A percentile compares a stretch with the other conserved stretches of the same genome.
These are phyloP conservation scores for Paraphaeosphaeria minitans DNA, from an alignment of 2,329 filamentous ascomycete species.

Conservation along the genomic window DNA sequence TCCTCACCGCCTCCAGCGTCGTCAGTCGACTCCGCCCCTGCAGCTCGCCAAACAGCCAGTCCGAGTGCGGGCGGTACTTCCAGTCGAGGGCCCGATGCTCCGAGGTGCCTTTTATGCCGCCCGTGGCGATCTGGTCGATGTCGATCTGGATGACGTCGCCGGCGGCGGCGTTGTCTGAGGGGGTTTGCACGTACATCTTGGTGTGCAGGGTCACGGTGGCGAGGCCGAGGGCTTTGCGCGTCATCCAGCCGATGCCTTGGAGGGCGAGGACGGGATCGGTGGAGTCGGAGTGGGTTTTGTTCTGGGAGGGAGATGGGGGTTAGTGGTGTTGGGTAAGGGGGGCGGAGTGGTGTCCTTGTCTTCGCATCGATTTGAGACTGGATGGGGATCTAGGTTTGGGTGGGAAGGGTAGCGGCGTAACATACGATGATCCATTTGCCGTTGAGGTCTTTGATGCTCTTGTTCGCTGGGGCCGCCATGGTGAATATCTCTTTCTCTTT, in stretches of 20 bases:
- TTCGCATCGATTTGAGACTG: too few relatives aligned
- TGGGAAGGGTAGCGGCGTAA: neutral
- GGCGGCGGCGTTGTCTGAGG: constrained; percentile 43
- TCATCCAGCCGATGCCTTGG: constrained; percentile 63
- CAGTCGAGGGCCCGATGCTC: constrained; percentile 65
- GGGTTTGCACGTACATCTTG: constrained; percentile 40
- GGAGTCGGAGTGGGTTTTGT: constrained; percentile 73
- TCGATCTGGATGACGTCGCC: constrained; percentile 64
- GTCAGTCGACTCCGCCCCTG: constrained; percentile 62
- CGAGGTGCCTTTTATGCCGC: constrained; percentile 69
- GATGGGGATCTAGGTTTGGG: neutral
- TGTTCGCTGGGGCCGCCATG: constrained; percentile 46
- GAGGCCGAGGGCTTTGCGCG: constrained; percentile 71
- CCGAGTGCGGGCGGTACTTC: constrained; percentile 67
- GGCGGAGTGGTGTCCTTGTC: too few relatives aligned
- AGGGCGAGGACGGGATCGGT: constrained; percentile 71
- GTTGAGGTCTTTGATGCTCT: constrained; percentile 43
- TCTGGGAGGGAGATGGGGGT: constrained; percentile 55
- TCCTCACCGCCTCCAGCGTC: constrained; percentile 35
- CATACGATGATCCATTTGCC: constrained; percentile 48
- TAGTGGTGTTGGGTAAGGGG: too few relatives aligned
- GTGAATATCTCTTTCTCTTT: constrained; percentile 12
- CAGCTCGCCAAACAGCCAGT: constrained; percentile 80
- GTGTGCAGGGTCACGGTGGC: constrained; percentile 72
- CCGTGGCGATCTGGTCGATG: constrained; percentile 73